phyloP scores from a whole-genome alignment of 225 moss, liverwort and hornwort species.

The Polytrichum commune region DNA sequence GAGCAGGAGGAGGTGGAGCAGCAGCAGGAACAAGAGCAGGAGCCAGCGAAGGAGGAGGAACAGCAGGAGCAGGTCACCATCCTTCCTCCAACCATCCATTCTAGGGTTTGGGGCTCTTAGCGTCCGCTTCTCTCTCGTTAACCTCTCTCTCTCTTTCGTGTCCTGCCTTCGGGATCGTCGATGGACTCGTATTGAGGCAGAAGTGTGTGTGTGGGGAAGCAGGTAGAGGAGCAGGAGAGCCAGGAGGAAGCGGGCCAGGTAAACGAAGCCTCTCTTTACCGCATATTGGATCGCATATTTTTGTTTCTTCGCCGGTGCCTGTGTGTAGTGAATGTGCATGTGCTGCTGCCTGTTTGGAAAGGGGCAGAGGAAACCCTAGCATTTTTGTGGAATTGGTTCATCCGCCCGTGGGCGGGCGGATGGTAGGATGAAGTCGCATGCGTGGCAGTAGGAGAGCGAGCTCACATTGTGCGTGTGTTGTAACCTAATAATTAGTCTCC shows the following conservation, averaged over 20 bases:
- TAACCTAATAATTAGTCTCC: too few relatives aligned
- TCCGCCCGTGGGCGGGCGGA: too few relatives aligned
- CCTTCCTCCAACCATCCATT: background rate
- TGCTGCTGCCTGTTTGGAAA: too few relatives aligned
- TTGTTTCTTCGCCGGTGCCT: background rate
- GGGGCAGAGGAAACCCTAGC: too few relatives aligned
- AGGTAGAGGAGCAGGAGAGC: constrained; percentile 34
- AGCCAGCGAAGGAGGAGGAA: background rate
- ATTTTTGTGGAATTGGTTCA: too few relatives aligned
- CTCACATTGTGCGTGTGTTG: too few relatives aligned
- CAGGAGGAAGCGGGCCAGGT: background rate
- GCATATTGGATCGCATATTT: background rate
- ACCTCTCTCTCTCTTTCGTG: too few relatives aligned
- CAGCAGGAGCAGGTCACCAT: constrained; percentile 11
- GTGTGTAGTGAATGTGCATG: too few relatives aligned
- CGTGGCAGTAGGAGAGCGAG: too few relatives aligned
- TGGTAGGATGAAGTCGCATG: too few relatives aligned
- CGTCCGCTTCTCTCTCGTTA: background rate
- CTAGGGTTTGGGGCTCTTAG: constrained; percentile 17
- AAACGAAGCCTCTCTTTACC: constrained; percentile 10
- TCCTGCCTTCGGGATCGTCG: background rate
- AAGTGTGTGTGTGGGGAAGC: constrained; percentile 5
- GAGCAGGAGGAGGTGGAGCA: constrained; percentile 21
- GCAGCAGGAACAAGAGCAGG: too few relatives aligned
- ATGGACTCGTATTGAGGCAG: background rate